Percentiles rank a stretch among this genome's conserved stretches.
Conservation (phyloP, 306 rosid genomes). For the Rubus idaeus region DNA sequence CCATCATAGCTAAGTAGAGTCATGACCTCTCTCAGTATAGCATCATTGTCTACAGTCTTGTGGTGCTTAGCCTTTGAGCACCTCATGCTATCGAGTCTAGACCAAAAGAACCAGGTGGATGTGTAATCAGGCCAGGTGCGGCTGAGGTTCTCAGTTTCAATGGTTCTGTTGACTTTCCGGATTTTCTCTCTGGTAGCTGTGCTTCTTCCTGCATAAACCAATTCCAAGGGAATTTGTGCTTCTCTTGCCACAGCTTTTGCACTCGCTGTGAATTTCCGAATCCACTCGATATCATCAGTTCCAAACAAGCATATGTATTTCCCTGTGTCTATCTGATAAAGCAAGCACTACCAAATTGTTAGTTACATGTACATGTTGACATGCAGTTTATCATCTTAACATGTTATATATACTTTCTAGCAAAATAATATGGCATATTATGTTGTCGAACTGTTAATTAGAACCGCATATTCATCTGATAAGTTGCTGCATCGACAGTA, state of each 20-base stretch:
- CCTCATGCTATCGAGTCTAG: constrained; percentile 79
- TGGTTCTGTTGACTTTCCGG: constrained; percentile 37
- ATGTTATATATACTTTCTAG: too few species aligned
- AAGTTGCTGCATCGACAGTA: too few species aligned
- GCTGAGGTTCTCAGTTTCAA: constrained; percentile 42
- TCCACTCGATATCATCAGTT: constrained; percentile 79
- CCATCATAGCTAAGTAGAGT: constrained; percentile 76
- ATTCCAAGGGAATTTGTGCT: constrained; percentile 43
- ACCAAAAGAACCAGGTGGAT: constrained; percentile 83
- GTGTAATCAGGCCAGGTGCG: constrained; percentile 48
- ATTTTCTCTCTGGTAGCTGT: constrained; percentile 43
- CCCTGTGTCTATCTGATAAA: constrained; percentile 45
- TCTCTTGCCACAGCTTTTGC: constrained; percentile 43
- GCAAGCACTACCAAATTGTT: neutral
- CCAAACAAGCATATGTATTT: constrained; percentile 67
- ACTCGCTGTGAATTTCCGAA: constrained; percentile 49
- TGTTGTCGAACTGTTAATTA: too few species aligned
- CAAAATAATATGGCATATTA: too few species aligned
- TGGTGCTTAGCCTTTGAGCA: constrained; percentile 59
- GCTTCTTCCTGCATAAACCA: constrained; percentile 75
- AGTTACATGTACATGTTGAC: neutral
- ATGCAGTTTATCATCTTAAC: neutral
- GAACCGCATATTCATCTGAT: too few species aligned
- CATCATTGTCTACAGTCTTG: constrained; percentile 51
- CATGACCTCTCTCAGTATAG: constrained; percentile 65